Conservation (phyloP, 768 basidiomycete species). For the Flagelloscypha sp. region DNA sequence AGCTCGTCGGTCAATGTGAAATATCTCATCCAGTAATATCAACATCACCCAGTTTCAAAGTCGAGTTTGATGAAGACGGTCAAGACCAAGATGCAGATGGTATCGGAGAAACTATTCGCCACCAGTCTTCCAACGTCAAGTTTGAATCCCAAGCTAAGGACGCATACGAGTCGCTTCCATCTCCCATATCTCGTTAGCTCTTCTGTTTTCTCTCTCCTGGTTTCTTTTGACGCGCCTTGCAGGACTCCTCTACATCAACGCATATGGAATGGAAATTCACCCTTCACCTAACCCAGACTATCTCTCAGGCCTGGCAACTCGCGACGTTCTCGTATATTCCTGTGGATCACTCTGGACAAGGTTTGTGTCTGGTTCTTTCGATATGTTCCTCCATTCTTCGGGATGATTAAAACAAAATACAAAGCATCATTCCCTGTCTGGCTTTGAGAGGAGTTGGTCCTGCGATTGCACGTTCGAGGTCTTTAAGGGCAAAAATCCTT, state of each 20-base stretch:
- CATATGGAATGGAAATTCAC: slow-evolving; percentile 87
- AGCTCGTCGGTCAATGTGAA: slow-evolving; percentile 86
- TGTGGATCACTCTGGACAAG: slow-evolving; percentile 95
- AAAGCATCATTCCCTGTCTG: slow-evolving; percentile 85
- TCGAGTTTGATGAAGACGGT: neutral
- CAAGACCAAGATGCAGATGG: no score
- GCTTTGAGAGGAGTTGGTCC: slow-evolving; percentile 74
- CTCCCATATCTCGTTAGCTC: slow-evolving; percentile 55
- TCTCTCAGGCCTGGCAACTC: slow-evolving; percentile 48
- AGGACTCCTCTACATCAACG: slow-evolving; percentile 86
- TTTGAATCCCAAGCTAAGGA: slow-evolving; percentile 52
- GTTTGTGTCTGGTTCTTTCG: slow-evolving; percentile 25
- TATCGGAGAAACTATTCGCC: slow-evolving; percentile 38
- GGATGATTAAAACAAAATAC: neutral
- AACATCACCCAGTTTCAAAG: no score
- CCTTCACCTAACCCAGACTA: slow-evolving; percentile 82
- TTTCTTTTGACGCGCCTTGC: neutral
- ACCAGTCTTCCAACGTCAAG: slow-evolving; percentile 53
- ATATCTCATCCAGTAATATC: slow-evolving; percentile 75
- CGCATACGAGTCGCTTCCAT: slow-evolving; percentile 45
- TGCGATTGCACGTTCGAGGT: slow-evolving; percentile 65
- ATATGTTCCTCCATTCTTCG: neutral
- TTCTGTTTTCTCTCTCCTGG: slow-evolving; percentile 1
- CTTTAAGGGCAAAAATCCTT: slow-evolving; percentile 74
- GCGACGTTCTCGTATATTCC: slow-evolving; percentile 77